Evolutionary conservation across 2,329 filamentous ascomycete genomes (phyloP).

Genomic region (Colletotrichum noveboracense): DNA sequence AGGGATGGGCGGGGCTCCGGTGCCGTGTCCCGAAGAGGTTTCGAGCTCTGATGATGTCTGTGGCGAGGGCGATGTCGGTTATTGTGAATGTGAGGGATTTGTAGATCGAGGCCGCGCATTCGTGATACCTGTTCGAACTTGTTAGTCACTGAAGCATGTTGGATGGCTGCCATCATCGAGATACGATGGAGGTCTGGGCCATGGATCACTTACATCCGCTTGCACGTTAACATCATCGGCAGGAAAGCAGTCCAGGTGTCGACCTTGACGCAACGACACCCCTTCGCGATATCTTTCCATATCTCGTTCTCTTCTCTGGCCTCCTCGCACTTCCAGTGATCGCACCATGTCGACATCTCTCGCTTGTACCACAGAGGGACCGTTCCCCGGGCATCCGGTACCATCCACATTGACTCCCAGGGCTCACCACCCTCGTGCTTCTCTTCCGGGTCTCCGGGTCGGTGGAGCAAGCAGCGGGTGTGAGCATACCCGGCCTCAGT

Average conservation of each 20-base stretch:
- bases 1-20: background rate
- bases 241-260: background rate
- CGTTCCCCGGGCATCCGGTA: background rate
- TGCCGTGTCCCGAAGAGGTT: background rate
- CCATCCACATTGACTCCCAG: slow-evolving; percentile 8
- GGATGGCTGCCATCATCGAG: no score
- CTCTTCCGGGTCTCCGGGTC: background rate
- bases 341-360: slow-evolving; percentile 11
- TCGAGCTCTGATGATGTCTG: background rate
- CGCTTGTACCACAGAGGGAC: slow-evolving; percentile 6
- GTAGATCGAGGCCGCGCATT: background rate
- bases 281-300: background rate
- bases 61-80: slow-evolving; percentile 7
- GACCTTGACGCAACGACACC: background rate
- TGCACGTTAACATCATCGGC: slow-evolving; percentile 10
- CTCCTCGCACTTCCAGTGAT: slow-evolving; percentile 16
- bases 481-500: slow-evolving; percentile 1
- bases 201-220: background rate
- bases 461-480: background rate
- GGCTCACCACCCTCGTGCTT: background rate
- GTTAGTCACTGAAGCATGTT: background rate
- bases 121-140: background rate
- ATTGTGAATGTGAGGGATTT: background rate
- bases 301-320: background rate
- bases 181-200: no score